Evolutionary conservation across 75 land plant species (phyloP), one percentile per base, ranked within the genome.

Genomic region (Selaginella tamariscina): DNA sequence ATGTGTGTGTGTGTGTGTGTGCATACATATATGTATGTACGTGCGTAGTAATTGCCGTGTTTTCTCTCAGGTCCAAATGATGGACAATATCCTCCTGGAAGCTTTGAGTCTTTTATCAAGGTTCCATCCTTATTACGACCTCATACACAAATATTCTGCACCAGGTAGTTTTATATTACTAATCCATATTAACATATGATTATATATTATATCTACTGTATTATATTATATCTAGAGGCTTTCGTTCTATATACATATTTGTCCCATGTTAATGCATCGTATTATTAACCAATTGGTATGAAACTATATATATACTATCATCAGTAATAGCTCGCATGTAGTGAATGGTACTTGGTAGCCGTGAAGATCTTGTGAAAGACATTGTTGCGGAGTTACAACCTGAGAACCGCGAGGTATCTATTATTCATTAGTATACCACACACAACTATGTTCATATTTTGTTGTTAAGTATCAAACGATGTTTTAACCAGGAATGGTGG

Each of bases 401-500:
- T 68, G 88, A 90, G 54, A 82, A 82, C 56, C 80, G 83, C 33
- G 98, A 94, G 88, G 98, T 94, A 85, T n/a, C n/a, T n/a, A n/a
- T n/a, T n/a, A n/a, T n/a, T n/a, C n/a, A n/a, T n/a, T n/a, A n/a
- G n/a, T n/a, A n/a, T n/a, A n/a, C n/a, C n/a, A n/a, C n/a, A n/a
- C n/a, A n/a, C n/a, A n/a, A n/a, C n/a, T n/a, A n/a, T n/a, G n/a
- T n/a, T n/a, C n/a, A n/a, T n/a, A n/a, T n/a, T n/a, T n/a, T n/a
- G n/a, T n/a, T n/a, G n/a, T n/a, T n/a, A n/a, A n/a, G n/a, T n/a
- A n/a, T n/a, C n/a, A n/a, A n/a, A n/a, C n/a, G n/a, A n/a, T n/a
- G n/a, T n/a, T n/a, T n/a, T n/a, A n/a, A n/a, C n/a, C 71, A 93
- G 98, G 98, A 93, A 72, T 93, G 98, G 98, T 93, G 98, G 98